phyloP scores from a whole-genome alignment of 208 protist genomes.

The Trichomonas tenax region DNA sequence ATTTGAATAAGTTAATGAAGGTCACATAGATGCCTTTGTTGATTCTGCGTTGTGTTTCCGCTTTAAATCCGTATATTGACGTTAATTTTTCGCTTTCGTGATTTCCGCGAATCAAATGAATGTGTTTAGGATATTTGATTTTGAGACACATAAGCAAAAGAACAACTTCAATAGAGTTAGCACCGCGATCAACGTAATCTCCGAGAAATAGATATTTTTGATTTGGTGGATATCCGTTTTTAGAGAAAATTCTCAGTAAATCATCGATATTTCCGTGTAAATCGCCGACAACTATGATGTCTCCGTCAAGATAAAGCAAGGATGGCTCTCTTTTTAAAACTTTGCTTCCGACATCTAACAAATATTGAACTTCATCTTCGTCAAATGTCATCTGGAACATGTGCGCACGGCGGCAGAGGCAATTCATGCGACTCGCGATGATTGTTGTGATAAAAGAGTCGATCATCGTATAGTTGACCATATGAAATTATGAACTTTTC shows the following conservation, averaged over 20 bases:
- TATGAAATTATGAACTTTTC: no score
- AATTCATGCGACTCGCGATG: no score
- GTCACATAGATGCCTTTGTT: background rate
- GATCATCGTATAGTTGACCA: no score
- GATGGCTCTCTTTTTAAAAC: background rate
- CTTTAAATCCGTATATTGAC: constrained; percentile 28
- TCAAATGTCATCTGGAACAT: no score
- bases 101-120: constrained; percentile 36
- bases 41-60: background rate
- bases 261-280: background rate
- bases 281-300: background rate
- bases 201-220: background rate
- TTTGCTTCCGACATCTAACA: background rate
- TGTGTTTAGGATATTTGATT: constrained; percentile 24
- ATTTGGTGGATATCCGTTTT: background rate
- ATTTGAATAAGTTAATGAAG: constrained; percentile 18
- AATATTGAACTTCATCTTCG: background rate
- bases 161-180: constrained; percentile 28
- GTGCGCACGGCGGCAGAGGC: no score
- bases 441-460: no score
- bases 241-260: background rate
- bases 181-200: constrained; percentile 40
- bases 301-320: background rate
- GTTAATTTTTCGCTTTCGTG: constrained; percentile 32
- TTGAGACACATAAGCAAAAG: constrained; percentile 27